A percentile compares a stretch with the other conserved stretches of the same genome.
phyloP scores from a whole-genome alignment of 805 yeast species.

The Saccharomycodes ludwigii region DNA sequence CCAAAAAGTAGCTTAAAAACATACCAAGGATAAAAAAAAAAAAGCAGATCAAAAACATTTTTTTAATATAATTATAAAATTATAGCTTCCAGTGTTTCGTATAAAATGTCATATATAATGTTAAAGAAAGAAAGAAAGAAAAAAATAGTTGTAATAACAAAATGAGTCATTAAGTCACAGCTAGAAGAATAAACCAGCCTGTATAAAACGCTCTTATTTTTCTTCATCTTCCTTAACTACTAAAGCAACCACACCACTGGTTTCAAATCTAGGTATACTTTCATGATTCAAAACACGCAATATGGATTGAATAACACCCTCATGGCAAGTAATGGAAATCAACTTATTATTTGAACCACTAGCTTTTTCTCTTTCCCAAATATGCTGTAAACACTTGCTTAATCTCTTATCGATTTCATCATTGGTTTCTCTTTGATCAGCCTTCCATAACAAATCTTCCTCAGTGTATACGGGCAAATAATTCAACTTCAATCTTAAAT shows the following conservation, averaged over 20 bases:
- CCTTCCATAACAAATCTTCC: slow-evolving; percentile 34
- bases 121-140: too few species aligned
- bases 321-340: slow-evolving; percentile 45
- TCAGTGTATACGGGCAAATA: slow-evolving; percentile 36
- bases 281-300: slow-evolving; percentile 43
- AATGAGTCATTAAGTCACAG: too few species aligned
- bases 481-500: too few species aligned
- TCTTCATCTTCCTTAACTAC: slow-evolving; percentile 41
- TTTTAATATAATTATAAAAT: too few species aligned
- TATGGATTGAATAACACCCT: slow-evolving; percentile 44
- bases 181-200: too few species aligned
- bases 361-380: slow-evolving; percentile 9
- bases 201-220: too few species aligned
- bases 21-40: too few species aligned
- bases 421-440: slow-evolving; percentile 35
- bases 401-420: slow-evolving; percentile 39
- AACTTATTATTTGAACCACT: slow-evolving; percentile 10
- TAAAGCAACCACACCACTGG: slow-evolving; percentile 55
- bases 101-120: too few species aligned
- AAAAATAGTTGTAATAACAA: too few species aligned
- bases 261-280: slow-evolving; percentile 38
- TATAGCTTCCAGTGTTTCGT: too few species aligned
- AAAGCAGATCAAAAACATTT: too few species aligned
- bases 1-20: too few species aligned
- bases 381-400: slow-evolving; percentile 30